Evolutionary conservation across 768 basidiomycete species (phyloP).

Genomic region (Trametes cinnabarina): DNA sequence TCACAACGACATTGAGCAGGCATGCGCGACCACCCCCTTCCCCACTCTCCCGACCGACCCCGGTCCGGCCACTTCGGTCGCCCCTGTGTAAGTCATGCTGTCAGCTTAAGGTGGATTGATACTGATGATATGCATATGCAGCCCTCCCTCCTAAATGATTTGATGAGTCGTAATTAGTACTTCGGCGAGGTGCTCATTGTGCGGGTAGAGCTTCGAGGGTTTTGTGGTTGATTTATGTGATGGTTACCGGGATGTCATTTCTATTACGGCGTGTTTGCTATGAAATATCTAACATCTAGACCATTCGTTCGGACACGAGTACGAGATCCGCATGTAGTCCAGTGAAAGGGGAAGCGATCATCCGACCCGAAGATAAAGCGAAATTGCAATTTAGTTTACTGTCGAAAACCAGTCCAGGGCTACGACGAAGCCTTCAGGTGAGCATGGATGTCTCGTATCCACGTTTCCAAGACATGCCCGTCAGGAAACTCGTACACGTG

Average conservation of each 20-base stretch:
- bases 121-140: neutral
- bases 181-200: neutral
- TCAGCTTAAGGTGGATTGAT: neutral
- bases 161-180: neutral
- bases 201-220: neutral
- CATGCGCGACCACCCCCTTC: conserved; percentile 21
- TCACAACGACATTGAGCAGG: conserved; percentile 27
- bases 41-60: conserved; percentile 21
- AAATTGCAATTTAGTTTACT: neutral
- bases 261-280: too few species aligned
- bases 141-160: conserved; percentile 4
- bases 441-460: neutral
- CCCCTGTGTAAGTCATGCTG: conserved; percentile 13
- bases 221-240: too few species aligned
- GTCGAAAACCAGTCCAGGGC: neutral
- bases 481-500: neutral
- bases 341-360: neutral
- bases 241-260: too few species aligned
- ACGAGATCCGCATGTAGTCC: neutral
- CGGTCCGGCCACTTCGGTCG: conserved; percentile 20
- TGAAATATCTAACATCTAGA: too few species aligned
- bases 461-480: neutral
- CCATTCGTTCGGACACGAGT: too few species aligned
- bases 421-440: neutral
- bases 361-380: neutral